Conservation (phyloP, 495 filamentous ascomycete species). For the Bathelium albidoporum region DNA sequence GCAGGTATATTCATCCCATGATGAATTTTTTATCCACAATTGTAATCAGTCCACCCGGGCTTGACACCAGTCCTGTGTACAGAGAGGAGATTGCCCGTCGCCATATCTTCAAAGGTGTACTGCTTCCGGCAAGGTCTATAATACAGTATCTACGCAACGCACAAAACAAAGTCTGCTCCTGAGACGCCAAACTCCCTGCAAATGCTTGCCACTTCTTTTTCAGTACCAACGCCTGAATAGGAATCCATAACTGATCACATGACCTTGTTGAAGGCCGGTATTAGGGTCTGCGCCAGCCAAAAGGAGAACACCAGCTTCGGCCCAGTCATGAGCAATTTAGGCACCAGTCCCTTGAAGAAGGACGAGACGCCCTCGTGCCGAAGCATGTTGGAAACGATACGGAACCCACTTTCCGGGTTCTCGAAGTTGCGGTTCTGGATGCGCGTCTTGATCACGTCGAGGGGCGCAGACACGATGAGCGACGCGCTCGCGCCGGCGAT, state of each 20-base stretch:
- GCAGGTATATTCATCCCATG: neutral
- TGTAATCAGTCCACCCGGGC: neutral
- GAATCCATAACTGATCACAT: slow-evolving; percentile 28
- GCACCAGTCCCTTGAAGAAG: slow-evolving; percentile 97
- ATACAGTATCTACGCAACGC: neutral
- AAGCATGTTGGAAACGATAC: slow-evolving; percentile 81
- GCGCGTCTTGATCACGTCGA: slow-evolving; percentile 98
- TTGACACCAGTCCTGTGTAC: neutral
- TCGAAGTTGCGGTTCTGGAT: slow-evolving; percentile 99
- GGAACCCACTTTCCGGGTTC: slow-evolving; percentile 86
- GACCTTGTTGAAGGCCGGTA: slow-evolving; percentile 57
- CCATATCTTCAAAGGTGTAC: neutral
- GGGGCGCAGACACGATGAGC: slow-evolving; percentile 81
- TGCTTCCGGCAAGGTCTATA: neutral
- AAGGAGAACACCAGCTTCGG: slow-evolving; percentile 99
- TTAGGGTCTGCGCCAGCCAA: slow-evolving; percentile 94
- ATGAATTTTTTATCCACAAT: neutral
- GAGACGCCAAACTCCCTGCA: neutral
- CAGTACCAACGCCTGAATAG: neutral
- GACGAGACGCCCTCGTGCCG: slow-evolving; percentile 71
- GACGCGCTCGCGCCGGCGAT: slow-evolving; percentile 89
- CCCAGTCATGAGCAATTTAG: slow-evolving; percentile 97
- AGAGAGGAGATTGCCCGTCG: neutral
- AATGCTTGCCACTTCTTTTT: neutral
- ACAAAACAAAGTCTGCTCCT: neutral